Evolutionary conservation across 768 basidiomycete species (phyloP).

Genomic region (Suillus occidentalis): DNA sequence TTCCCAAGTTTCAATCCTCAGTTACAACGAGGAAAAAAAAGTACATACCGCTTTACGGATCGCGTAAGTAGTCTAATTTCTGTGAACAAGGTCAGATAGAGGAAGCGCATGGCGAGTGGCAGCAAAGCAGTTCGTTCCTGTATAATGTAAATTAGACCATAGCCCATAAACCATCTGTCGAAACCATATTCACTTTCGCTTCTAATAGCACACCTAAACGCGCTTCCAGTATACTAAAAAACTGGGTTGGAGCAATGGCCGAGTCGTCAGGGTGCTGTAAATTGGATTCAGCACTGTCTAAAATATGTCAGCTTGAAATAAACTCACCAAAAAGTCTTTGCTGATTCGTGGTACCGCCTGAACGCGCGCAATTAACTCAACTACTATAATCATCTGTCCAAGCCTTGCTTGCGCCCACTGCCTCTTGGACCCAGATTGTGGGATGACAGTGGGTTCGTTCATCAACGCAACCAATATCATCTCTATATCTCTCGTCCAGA

Average conservation of each 20-base stretch:
- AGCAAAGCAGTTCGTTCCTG: conserved; percentile 56
- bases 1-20: conserved; percentile 32
- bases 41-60: conserved; percentile 60
- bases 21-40: not conserved
- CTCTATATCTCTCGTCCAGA: conserved; percentile 69
- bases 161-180: not conserved
- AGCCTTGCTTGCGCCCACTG: conserved; percentile 51
- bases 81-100: conserved; percentile 61
- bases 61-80: conserved; percentile 64
- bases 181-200: conserved; percentile 45
- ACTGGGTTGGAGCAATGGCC: conserved; percentile 22
- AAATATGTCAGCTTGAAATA: not conserved
- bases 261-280: conserved; percentile 1
- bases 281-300: not conserved
- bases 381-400: conserved; percentile 60
- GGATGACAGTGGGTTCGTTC: conserved; percentile 39
- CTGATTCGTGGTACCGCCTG: conserved; percentile 44
- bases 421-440: conserved; percentile 15
- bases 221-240: conserved; percentile 55
- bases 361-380: conserved; percentile 60
- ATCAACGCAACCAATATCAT: conserved; percentile 74
- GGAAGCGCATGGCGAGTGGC: conserved; percentile 56
- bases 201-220: conserved; percentile 56
- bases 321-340: conserved; percentile 40
- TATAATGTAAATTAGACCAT: not conserved